Evolutionary conservation across 345 rosid species (phyloP).

Genomic region (Garcia nutans): DNA sequence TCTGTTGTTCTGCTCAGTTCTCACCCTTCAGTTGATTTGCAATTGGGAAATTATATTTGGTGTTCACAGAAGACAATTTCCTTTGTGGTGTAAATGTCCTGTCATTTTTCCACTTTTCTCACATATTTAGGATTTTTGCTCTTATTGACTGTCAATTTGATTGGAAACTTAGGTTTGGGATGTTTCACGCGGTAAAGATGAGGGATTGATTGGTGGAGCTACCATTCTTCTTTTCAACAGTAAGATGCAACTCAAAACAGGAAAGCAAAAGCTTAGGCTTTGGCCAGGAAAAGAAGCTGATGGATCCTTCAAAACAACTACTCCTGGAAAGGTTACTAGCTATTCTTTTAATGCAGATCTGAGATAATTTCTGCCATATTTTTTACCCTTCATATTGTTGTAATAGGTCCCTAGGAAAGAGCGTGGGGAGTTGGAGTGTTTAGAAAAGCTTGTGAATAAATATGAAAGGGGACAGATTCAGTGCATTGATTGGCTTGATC

Average conservation of each 20-base stretch:
- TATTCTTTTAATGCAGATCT: conserved; percentile 1
- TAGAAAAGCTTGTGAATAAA: conserved; percentile 89
- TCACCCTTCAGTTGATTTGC: conserved; percentile 6
- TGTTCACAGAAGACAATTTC: conserved; percentile 1
- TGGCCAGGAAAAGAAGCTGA: conserved; percentile 90
- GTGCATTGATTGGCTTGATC: conserved; percentile 85
- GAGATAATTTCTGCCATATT: neutral
- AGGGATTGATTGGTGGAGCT: conserved; percentile 91
- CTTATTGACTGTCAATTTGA: conserved; percentile 11
- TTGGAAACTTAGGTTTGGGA: conserved; percentile 71
- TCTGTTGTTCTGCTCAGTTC: neutral
- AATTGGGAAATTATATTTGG: conserved; percentile 5
- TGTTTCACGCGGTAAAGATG: conserved; percentile 81
- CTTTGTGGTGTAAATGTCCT: neutral
- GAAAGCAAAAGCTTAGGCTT: conserved; percentile 93
- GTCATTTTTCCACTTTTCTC: conserved; percentile 2
- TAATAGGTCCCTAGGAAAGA: conserved; percentile 84
- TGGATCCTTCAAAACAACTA: conserved; percentile 78
- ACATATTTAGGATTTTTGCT: conserved; percentile 10
- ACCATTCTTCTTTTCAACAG: conserved; percentile 84
- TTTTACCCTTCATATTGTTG: neutral
- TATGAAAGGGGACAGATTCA: conserved; percentile 91
- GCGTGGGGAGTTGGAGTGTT: conserved; percentile 90
- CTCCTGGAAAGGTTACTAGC: conserved; percentile 89
- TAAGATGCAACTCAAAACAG: conserved; percentile 88